These are phyloP conservation scores for Streptanthus diversifolius DNA, from an alignment of 345 rosid species.

Conservation along the genomic window DNA sequence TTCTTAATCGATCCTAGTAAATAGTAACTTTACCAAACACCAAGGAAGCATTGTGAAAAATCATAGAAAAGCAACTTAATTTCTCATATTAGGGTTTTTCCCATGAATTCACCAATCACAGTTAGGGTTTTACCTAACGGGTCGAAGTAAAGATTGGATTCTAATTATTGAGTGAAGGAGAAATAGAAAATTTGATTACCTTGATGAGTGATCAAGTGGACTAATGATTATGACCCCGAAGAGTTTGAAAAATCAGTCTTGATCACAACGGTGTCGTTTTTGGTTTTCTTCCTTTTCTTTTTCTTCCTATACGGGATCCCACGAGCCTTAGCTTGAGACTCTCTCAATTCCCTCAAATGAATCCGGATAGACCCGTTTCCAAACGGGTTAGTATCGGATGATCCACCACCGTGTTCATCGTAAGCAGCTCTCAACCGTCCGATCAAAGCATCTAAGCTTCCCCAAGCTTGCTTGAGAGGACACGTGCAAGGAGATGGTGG, in stretches of 20 bases:
- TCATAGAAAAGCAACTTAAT: background rate
- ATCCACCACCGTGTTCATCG: conserved; percentile 74
- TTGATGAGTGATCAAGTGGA: conserved; percentile 8
- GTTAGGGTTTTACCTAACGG: background rate
- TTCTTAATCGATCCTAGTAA: background rate
- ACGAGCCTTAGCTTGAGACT: conserved; percentile 78
- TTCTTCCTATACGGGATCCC: conserved; percentile 81
- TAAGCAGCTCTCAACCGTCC: conserved; percentile 83
- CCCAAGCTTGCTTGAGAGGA: conserved; percentile 86
- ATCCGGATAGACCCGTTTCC: conserved; percentile 77
- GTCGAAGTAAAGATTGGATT: background rate
- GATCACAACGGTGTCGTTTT: conserved; percentile 10
- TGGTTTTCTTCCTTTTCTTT: conserved; percentile 55
- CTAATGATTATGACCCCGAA: conserved; percentile 5
- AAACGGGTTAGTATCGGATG: conserved; percentile 65
- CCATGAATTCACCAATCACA: background rate
- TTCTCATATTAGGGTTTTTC: background rate
- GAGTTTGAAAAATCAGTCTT: conserved; percentile 19
- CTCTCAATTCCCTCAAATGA: conserved; percentile 68
- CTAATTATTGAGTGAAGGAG: background rate
- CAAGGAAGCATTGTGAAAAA: background rate
- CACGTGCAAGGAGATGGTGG: conserved; percentile 88
- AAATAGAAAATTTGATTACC: background rate
- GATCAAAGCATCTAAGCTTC: conserved; percentile 84
- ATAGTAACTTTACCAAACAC: background rate